A percentile compares a stretch with the other conserved stretches of the same genome.
These are phyloP conservation scores for Sporothrix globosa DNA, from an alignment of 2,329 filamentous ascomycete genomes.

Conservation along the genomic window DNA sequence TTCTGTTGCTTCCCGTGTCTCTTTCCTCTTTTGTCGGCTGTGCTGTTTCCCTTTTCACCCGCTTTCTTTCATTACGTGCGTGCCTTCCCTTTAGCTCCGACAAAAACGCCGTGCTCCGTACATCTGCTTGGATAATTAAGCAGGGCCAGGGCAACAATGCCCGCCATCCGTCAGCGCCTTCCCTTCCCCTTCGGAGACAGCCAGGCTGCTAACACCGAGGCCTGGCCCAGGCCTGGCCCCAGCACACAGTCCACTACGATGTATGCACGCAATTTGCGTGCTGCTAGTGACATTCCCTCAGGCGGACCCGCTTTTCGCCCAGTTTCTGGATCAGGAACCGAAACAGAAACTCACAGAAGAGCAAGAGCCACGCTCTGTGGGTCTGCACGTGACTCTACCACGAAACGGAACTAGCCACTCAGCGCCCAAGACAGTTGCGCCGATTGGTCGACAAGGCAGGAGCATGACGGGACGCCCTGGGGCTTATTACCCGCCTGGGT, in stretches of 20 bases:
- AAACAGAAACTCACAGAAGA: conserved; percentile 9
- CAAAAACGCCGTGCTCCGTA: too few relatives aligned
- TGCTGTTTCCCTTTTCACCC: background rate
- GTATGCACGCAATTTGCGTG: conserved; percentile 27
- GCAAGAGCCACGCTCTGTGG: background rate
- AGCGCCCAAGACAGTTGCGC: conserved; percentile 10
- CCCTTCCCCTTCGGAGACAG: conserved; percentile 4
- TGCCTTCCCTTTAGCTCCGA: conserved; percentile 15
- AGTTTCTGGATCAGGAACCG: conserved; percentile 28
- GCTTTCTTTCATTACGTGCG: conserved; percentile 4
- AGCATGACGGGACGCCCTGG: conserved; percentile 23
- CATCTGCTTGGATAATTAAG: background rate
- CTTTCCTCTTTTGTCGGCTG: background rate
- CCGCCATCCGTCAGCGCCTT: conserved; percentile 14
- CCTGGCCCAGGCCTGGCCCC: background rate
- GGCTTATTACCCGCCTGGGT: conserved; percentile 31
- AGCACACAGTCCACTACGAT: background rate
- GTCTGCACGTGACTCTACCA: conserved; percentile 6
- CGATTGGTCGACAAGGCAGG: conserved; percentile 14
- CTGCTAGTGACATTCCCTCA: conserved; percentile 14
- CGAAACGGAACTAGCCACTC: conserved; percentile 7
- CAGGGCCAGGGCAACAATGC: background rate
- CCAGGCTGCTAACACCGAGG: conserved; percentile 20
- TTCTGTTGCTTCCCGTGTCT: background rate
- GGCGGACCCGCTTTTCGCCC: conserved; percentile 23